Evolutionary conservation across 2,329 filamentous ascomycete species (phyloP), one percentile per base, ranked within the genome.

Genomic region (Pseudocercospora pini-densiflorae): DNA sequence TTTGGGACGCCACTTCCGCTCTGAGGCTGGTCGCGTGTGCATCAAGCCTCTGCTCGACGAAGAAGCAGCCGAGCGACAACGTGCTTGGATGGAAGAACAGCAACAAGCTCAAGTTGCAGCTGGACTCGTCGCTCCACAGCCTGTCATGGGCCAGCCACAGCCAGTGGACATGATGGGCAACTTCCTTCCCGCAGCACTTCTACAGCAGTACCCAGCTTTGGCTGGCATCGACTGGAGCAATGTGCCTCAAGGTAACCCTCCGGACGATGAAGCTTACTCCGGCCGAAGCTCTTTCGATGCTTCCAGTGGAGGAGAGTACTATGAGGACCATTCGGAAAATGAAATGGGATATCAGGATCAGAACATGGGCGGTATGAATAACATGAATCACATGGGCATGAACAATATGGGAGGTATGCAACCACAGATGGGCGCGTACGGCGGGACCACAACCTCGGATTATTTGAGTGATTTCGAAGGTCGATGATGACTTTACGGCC

Each of bases 11-110:
- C 77, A 95, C 81, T 99, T 99, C 83, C 87, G 95, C 61, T 97
- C 93, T 1, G 95, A 99, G 81, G 95, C 95, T 2, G 95, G 95
- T 6, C 88, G 95, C 33, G 92, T 97, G 61, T 99, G 95, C 77
- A 99, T 99, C 80, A 97, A 97, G 73, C 94, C 95, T n/a, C 82
- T 99, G 12, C 86, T 99, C 1, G 95, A 99, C 70, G 95, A 99
- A 80, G 95, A 99, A 82, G 91, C 93, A 63, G 82, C 90, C 40
- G 93, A 96, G 74, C 86, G 93, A 36, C 92, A 96, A 75, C 89
- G 91, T 55, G 82, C 86, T 29, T 91, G 90, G 85, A 86, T 90
- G 78, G 90, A 80, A 75, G 76, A 79, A 62, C 79, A 82, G 68
- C 85, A 86, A 40, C 87, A 89, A 71, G 77, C 88, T 76, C 86